phyloP scores from a whole-genome alignment of 1,284 basidiomycete species.

The Agaricales sp. region DNA sequence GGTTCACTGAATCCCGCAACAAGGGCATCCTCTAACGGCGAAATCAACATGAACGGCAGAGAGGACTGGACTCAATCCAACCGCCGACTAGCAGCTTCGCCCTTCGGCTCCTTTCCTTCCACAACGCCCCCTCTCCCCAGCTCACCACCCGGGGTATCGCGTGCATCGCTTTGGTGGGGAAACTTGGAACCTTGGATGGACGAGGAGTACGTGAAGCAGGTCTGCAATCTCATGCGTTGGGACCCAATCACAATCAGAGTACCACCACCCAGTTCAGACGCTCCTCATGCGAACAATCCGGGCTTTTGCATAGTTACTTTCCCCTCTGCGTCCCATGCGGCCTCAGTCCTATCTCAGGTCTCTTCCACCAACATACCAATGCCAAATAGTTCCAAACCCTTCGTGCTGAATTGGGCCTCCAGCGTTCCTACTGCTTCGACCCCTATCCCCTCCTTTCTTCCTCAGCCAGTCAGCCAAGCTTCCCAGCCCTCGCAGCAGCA shows the following conservation, averaged over 20 bases:
- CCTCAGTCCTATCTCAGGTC: constrained; percentile 62
- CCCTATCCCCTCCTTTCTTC: constrained; percentile 25
- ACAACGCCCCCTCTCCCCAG: not conserved
- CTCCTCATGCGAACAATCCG: constrained; percentile 64
- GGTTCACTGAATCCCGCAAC: not conserved
- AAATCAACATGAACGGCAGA: not conserved
- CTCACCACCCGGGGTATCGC: not conserved
- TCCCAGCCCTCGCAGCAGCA: constrained; percentile 34
- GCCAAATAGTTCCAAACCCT: constrained; percentile 70
- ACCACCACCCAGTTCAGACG: constrained; percentile 51
- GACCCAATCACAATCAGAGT: constrained; percentile 62
- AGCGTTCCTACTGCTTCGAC: constrained; percentile 36
- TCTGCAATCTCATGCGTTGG: constrained; percentile 73
- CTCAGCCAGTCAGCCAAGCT: constrained; percentile 17
- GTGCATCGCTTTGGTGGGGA: constrained; percentile 51
- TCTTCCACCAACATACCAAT: constrained; percentile 51
- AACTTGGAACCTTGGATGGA: constrained; percentile 89
- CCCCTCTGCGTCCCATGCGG: constrained; percentile 59
- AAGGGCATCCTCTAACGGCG: not conserved
- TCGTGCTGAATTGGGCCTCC: constrained; percentile 76
- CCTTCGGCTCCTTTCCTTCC: constrained; percentile 6
- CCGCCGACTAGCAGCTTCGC: constrained; percentile 15
- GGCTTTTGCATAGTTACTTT: constrained; percentile 86
- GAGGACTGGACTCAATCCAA: constrained; percentile 6
- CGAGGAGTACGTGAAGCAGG: constrained; percentile 79